phyloP scores from a whole-genome alignment of 495 filamentous ascomycete genomes.

The Talaromyces wortmannii region DNA sequence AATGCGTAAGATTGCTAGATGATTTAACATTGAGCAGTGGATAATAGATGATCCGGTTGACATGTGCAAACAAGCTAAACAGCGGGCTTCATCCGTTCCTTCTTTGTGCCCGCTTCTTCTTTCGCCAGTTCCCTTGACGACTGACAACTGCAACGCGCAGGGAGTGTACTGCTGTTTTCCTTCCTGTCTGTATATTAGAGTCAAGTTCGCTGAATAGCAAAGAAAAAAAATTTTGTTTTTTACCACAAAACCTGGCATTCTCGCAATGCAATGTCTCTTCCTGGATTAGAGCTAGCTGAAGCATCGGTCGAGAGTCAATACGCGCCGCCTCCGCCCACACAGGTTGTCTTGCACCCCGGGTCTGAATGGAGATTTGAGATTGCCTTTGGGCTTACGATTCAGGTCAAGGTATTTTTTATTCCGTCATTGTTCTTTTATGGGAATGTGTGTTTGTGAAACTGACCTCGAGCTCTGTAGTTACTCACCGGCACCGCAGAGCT shows the following conservation, averaged over 20 bases:
- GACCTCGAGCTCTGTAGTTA: constrained; percentile 36
- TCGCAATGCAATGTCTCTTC: constrained; percentile 36
- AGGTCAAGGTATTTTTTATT: constrained; percentile 46
- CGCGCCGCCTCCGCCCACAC: constrained; percentile 32
- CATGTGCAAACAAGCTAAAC: constrained; percentile 1
- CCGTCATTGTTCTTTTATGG: neutral
- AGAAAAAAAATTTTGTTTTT: neutral
- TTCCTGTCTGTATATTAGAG: neutral
- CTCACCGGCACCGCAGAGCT: constrained; percentile 81
- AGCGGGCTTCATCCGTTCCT: neutral
- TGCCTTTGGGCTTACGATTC: constrained; percentile 54
- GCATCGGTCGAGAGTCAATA: constrained; percentile 32
- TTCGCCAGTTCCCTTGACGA: no score
- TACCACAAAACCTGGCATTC: neutral
- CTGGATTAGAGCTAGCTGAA: constrained; percentile 39
- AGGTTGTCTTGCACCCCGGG: constrained; percentile 36
- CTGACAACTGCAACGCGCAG: no score
- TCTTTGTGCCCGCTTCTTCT: no score
- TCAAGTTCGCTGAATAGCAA: neutral
- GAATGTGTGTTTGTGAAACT: neutral
- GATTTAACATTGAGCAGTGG: neutral
- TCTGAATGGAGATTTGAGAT: constrained; percentile 93
- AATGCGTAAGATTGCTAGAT: neutral
- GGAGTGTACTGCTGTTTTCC: neutral
- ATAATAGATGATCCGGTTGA: neutral